Evolutionary conservation across 2,329 filamentous ascomycete genomes (phyloP), one percentile per base, ranked within the genome.

Genomic region (Aureobasidium sp.): DNA sequence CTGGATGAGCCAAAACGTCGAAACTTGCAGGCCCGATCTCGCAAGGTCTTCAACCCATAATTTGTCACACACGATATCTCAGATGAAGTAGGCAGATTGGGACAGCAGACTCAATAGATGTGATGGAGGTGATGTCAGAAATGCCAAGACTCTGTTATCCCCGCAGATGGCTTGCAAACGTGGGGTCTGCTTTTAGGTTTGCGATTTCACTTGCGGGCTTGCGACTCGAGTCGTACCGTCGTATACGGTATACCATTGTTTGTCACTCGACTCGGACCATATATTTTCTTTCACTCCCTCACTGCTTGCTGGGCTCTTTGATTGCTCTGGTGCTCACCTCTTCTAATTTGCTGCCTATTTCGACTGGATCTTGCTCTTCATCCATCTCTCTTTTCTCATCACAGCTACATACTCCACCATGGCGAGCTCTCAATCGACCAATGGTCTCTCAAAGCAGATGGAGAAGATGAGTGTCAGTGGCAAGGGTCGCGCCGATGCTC

Each of bases 41-140:
- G 25, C 15, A 47, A 5, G 12, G 29, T 17, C 25, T 27, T 8
- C 1, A 29, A 7, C 17, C 45, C 9, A 17, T 6, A 31, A 29
- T 15, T 17, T 15, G 15, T 47, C 44, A 47, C 5, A 47, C 8
- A 47, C 6, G 25, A 31, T 27, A 29, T 25, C 5, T 2, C 31
- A 2, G 3, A 34, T 2, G 12, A 3, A 34, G 9, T 12, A 34
- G 9, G 31, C 31, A 0, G 31, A 12, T 34, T 34, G 31, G 0
- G 31, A 34, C 9, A 45, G 12, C 11, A 52, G 20, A n/a, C n/a
- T n/a, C n/a, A n/a, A 42, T 0, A 55, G 27, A 59, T 17, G 53
- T 58, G 62, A 56, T 60, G 48, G 37, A 53, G 15, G 53, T 59
- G 62, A 63, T 60, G 56, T 60, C 62, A 59, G 48, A 36, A 12